Evolutionary conservation across 768 basidiomycete genomes (phyloP).

Genomic region (Phlebiopsis gigantea): DNA sequence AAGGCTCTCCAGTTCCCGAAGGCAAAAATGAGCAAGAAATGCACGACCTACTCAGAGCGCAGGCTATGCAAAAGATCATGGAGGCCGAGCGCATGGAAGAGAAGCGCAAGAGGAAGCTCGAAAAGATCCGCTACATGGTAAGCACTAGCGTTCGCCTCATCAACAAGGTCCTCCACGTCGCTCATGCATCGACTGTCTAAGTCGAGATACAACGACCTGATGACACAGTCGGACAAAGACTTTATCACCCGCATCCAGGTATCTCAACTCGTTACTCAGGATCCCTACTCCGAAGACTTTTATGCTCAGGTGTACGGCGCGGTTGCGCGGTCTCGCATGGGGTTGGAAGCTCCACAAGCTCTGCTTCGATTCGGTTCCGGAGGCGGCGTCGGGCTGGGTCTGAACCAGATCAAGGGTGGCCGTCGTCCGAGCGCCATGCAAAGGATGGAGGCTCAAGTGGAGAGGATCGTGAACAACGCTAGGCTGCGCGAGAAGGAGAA

Average conservation of each 20-base stretch:
- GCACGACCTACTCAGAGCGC: constrained; percentile 66
- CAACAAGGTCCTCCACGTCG: not conserved
- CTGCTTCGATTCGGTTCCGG: constrained; percentile 82
- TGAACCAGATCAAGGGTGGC: constrained; percentile 60
- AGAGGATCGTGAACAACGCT: constrained; percentile 91
- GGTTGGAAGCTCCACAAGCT: constrained; percentile 64
- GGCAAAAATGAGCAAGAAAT: constrained; percentile 40
- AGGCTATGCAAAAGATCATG: constrained; percentile 86
- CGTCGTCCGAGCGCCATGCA: constrained; percentile 85
- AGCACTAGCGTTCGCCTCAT: constrained; percentile 13
- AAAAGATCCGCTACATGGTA: constrained; percentile 89
- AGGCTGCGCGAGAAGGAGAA: constrained; percentile 84
- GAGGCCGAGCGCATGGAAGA: constrained; percentile 88
- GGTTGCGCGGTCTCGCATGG: constrained; percentile 73
- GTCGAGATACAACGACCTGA: constrained; percentile 91
- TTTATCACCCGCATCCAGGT: constrained; percentile 99
- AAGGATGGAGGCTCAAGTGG: constrained; percentile 92
- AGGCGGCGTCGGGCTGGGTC: constrained; percentile 81
- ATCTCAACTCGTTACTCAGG: constrained; percentile 94
- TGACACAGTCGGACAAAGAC: constrained; percentile 98
- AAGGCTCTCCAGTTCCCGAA: constrained; percentile 32
- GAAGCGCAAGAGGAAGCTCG: constrained; percentile 72
- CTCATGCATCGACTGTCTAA: constrained; percentile 22
- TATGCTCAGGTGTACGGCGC: constrained; percentile 96
- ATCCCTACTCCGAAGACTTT: constrained; percentile 97